Evolutionary conservation across 1,284 basidiomycete species (phyloP), one percentile per base, ranked within the genome.

Genomic region (Fomitopsis schrenkii): DNA sequence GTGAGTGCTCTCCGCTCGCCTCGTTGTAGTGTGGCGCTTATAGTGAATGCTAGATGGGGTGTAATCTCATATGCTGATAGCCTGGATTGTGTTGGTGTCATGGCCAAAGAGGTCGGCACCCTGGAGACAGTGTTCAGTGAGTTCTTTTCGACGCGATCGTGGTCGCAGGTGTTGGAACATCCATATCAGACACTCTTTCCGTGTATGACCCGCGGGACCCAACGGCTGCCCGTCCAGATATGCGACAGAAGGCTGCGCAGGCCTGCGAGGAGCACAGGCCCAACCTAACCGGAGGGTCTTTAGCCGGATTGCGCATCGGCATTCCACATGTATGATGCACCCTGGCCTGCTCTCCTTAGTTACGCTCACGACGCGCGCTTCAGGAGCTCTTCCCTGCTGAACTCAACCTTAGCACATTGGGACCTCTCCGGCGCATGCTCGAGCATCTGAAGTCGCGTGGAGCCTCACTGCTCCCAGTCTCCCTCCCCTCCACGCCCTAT

Each of bases 51-150:
- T 61, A 94, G 95, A 68, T 92, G 90, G 86, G 97, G 97, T 3
- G 86, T 98, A 0, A 85, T 99, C 0, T 90, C 95, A 0, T 99
- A 94, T 68, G 96, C 95, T 0, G 96, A 98, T 71, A 96, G 94
- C 62, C 79, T 99, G 10, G 97, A 99, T 69, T 97, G 94, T 61
- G 94, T 99, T 0, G 97, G 97, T 0, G 78, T 99, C 1, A 74
- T 98, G 26, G 88, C 86, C 0, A 76, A 75, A 53, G 78, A 80
- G 6, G 81, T 91, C 0, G 68, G 75, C 6, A 78, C 77, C 5
- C 81, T 87, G 1, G 68, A 79, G 41, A 66, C 72, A 1, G 81
- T 93, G 0, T 94, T 93, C 66, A 78, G 93, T 94, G 67, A 62
- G 85, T 72, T 3, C 14, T 36, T 12, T 12, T 46, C 14, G 46